Evolutionary conservation across 225 moss, liverwort and hornwort genomes (phyloP).

Genomic region (Takakia lepidozioides): DNA sequence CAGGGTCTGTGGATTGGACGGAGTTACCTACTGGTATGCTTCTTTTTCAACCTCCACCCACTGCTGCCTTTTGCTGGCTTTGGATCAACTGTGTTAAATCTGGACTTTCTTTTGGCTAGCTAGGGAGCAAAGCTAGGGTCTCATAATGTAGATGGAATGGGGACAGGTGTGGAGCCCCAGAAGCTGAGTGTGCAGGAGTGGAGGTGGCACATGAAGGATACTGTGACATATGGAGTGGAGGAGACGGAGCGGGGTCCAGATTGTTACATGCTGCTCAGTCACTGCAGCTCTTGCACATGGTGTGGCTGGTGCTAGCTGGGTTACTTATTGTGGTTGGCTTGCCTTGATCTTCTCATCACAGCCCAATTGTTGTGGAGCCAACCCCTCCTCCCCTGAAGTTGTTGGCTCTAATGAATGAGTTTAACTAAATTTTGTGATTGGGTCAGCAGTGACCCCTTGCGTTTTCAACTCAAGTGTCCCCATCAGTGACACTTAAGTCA

Average conservation of each 20-base stretch:
- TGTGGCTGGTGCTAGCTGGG: conserved; percentile 72
- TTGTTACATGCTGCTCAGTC: conserved; percentile 73
- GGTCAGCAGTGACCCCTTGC: too few relatives aligned
- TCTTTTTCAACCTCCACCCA: neutral
- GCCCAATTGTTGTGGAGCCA: too few relatives aligned
- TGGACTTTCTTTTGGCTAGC: neutral
- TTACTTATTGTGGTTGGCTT: conserved; percentile 68
- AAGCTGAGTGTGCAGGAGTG: conserved; percentile 81
- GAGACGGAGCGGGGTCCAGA: conserved; percentile 18
- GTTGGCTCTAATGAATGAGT: too few relatives aligned
- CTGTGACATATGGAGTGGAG: conserved; percentile 64
- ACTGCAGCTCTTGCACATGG: conserved; percentile 72
- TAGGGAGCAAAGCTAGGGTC: neutral
- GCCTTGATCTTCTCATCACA: too few relatives aligned
- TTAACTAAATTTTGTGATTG: too few relatives aligned
- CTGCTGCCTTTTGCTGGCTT: neutral
- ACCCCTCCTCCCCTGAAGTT: too few relatives aligned
- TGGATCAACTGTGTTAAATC: neutral
- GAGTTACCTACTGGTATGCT: conserved; percentile 69
- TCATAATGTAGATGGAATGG: neutral
- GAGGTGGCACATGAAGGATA: conserved; percentile 70
- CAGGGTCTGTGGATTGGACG: conserved; percentile 78
- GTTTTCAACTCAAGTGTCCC: too few relatives aligned
- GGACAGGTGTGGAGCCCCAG: conserved; percentile 75
- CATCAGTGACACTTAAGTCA: too few relatives aligned